A percentile compares a stretch with the other conserved stretches of the same genome.
Conservation (phyloP, 2,329 filamentous ascomycete species). For the Zymoseptoria crescenta region DNA sequence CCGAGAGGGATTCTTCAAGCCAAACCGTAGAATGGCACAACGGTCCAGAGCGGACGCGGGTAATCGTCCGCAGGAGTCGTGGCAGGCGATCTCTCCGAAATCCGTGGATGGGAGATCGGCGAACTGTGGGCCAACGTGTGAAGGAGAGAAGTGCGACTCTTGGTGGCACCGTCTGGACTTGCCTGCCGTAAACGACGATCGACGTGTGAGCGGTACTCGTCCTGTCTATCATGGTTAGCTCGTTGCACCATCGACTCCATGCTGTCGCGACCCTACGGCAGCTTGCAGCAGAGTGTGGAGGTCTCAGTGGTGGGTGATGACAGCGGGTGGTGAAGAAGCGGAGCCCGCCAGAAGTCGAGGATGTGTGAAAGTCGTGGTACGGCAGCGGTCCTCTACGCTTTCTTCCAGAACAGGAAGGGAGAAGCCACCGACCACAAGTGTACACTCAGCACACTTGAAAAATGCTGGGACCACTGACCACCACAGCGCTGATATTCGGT, state of each 20-base stretch:
- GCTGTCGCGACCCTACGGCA: no score
- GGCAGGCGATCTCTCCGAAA: no score
- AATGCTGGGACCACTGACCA: slow-evolving; percentile 32
- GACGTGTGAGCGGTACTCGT: background rate
- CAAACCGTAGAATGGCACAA: background rate
- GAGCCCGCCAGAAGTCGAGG: background rate
- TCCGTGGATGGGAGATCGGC: background rate
- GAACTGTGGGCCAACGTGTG: background rate
- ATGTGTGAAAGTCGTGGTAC: background rate
- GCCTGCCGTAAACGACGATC: background rate
- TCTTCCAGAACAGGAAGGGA: background rate
- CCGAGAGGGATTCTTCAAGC: no score
- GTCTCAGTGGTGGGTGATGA: background rate
- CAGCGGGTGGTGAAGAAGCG: background rate
- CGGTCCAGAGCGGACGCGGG: background rate
- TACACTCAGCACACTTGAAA: background rate
- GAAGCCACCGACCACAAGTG: background rate
- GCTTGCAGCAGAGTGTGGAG: no score
- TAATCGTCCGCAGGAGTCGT: background rate
- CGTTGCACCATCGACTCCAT: background rate
- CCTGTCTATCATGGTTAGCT: background rate
- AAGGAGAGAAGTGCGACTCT: background rate
- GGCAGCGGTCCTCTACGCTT: no score
- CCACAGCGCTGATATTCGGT: slow-evolving; percentile 84
- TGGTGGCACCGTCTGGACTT: background rate